Conservation (phyloP, 768 basidiomycete species). For the Lactifluus hygrophoroides region DNA sequence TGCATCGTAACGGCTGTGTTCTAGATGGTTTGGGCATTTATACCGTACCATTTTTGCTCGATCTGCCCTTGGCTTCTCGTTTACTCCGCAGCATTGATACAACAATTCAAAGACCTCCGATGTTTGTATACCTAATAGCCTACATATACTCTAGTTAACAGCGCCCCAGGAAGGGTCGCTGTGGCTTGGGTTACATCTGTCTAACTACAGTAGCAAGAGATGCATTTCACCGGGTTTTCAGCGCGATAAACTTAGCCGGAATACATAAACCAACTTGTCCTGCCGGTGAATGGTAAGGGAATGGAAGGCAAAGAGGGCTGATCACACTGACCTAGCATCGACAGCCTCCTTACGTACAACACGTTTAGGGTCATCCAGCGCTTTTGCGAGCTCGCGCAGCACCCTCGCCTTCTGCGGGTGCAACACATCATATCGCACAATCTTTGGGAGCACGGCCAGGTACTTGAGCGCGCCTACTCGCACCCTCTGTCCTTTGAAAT, state of each 20-base stretch:
- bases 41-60: conserved; percentile 6
- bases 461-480: conserved; percentile 69
- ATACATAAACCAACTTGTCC: conserved; percentile 17
- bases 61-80: conserved; percentile 1
- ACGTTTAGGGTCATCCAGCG: conserved; percentile 84
- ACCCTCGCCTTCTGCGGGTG: conserved; percentile 72
- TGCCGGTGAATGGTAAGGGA: neutral
- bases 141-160: conserved; percentile 9
- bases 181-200: neutral
- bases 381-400: conserved; percentile 62
- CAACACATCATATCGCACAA: conserved; percentile 74
- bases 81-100: neutral
- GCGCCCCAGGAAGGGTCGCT: neutral
- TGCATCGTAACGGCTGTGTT: neutral
- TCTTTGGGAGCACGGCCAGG: conserved; percentile 61
- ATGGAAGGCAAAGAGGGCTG: neutral
- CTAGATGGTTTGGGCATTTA: neutral
- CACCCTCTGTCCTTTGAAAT: conserved; percentile 46
- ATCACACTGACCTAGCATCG: conserved; percentile 45
- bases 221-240: neutral
- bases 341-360: conserved; percentile 84
- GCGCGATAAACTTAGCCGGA: conserved; percentile 8
- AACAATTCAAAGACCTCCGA: conserved; percentile 9
- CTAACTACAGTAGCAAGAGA: neutral
- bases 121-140: conserved; percentile 17